These are phyloP conservation scores for Ophiobolus disseminans DNA, from an alignment of 2,329 filamentous ascomycete genomes.

Conservation along the genomic window DNA sequence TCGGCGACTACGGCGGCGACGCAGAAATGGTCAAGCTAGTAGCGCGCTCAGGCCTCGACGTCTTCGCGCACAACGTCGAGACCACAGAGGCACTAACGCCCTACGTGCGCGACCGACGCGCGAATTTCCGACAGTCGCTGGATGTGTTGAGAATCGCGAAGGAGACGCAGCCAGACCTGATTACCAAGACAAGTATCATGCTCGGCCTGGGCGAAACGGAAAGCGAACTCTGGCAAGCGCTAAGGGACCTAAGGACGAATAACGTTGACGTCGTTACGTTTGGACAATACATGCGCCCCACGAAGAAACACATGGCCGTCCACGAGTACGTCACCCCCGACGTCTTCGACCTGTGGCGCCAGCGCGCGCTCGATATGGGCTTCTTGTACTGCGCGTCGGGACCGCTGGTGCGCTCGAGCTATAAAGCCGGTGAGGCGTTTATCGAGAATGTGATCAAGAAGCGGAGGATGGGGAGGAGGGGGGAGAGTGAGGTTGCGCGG, in stretches of 20 bases:
- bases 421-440: slow-evolving; percentile 98
- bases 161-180: slow-evolving; percentile 74
- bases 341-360: slow-evolving; percentile 89
- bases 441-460: slow-evolving; percentile 98
- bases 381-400: slow-evolving; percentile 97
- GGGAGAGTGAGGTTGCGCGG: slow-evolving; percentile 15
- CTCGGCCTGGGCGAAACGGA: slow-evolving; percentile 92
- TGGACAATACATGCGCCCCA: slow-evolving; percentile 99
- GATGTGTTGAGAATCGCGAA: slow-evolving; percentile 83
- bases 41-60: slow-evolving; percentile 86
- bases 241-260: slow-evolving; percentile 78
- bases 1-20: slow-evolving; percentile 86
- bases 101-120: slow-evolving; percentile 85
- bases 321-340: slow-evolving; percentile 93
- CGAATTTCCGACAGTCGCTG: slow-evolving; percentile 86
- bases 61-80: slow-evolving; percentile 97
- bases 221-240: slow-evolving; percentile 78
- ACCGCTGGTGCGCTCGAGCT: slow-evolving; percentile 89
- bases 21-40: slow-evolving; percentile 86
- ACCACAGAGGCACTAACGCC: slow-evolving; percentile 91
- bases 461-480: slow-evolving; percentile 39
- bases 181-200: slow-evolving; percentile 99
- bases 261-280: slow-evolving; percentile 96
- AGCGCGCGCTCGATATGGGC: slow-evolving; percentile 89
- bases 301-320: slow-evolving; percentile 96